Evolutionary conservation across 1,284 basidiomycete species (phyloP).

Genomic region (Anthracocystis setariae): DNA sequence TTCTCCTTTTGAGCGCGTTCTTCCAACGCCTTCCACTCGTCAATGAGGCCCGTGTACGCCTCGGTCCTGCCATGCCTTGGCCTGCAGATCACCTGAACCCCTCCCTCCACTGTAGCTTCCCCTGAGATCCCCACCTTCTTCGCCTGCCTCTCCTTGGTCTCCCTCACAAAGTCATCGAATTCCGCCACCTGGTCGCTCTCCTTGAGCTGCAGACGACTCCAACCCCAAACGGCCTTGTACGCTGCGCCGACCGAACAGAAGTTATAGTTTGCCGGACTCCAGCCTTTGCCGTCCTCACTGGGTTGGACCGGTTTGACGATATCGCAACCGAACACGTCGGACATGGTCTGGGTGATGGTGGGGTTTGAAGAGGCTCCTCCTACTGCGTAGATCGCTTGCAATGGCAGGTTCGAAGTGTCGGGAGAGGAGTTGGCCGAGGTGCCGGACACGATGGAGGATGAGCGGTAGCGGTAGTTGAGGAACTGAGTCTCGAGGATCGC

Average conservation of each 20-base stretch:
- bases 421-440: constrained; percentile 8
- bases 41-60: constrained; percentile 31
- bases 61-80: constrained; percentile 22
- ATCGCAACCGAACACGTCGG: constrained; percentile 76
- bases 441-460: constrained; percentile 75
- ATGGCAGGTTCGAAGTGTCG: constrained; percentile 38
- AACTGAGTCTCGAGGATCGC: constrained; percentile 87
- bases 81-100: constrained; percentile 38
- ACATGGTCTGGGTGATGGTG: constrained; percentile 78
- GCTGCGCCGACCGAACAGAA: constrained; percentile 64
- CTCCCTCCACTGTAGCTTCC: constrained; percentile 20
- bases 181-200: constrained; percentile 7
- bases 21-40: constrained; percentile 45
- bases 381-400: constrained; percentile 79
- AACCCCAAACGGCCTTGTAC: constrained; percentile 64
- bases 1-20: constrained; percentile 22
- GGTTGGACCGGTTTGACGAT: constrained; percentile 54
- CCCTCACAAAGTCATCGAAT: constrained; percentile 51
- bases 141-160: constrained; percentile 25
- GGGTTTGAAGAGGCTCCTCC: constrained; percentile 83
- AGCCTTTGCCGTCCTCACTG: constrained; percentile 29
- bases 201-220: constrained; percentile 20
- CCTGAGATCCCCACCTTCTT: constrained; percentile 7
- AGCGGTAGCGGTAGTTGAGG: constrained; percentile 78
- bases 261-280: constrained; percentile 55